Percentiles rank a stretch among this genome's conserved stretches.
These are phyloP conservation scores for Ceratocystis albifundus DNA, from an alignment of 2,329 filamentous ascomycete species.

Conservation along the genomic window DNA sequence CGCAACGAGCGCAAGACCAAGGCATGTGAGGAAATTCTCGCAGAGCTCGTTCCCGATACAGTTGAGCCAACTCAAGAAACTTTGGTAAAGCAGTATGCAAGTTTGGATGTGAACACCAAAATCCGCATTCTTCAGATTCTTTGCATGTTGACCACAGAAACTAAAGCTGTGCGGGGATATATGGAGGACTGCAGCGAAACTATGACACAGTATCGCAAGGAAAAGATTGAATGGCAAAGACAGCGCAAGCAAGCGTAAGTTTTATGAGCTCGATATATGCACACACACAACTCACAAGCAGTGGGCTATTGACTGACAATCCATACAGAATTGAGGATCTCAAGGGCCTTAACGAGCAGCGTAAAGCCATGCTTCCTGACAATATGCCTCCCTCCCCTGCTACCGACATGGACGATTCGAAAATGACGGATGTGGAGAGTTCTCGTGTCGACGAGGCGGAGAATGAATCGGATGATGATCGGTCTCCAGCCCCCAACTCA, in stretches of 20 bases:
- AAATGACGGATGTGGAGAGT: conserved; percentile 54
- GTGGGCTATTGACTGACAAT: conserved; percentile 30
- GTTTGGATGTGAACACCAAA: conserved; percentile 71
- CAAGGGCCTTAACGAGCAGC: conserved; percentile 57
- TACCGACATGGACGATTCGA: conserved; percentile 45
- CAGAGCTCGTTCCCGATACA: conserved; percentile 68
- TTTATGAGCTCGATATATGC: not conserved
- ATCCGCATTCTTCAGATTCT: conserved; percentile 73
- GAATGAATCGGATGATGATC: conserved; percentile 60
- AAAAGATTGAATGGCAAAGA: conserved; percentile 86
- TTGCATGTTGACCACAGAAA: conserved; percentile 74
- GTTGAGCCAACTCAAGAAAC: conserved; percentile 64
- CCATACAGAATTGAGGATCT: conserved; percentile 54
- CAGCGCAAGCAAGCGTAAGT: conserved; percentile 56
- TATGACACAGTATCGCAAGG: conserved; percentile 90
- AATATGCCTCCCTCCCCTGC: conserved; percentile 55
- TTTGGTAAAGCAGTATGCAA: conserved; percentile 58
- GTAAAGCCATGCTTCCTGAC: conserved; percentile 61
- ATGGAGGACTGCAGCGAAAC: conserved; percentile 86
- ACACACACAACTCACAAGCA: not conserved
- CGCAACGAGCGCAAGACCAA: conserved; percentile 57
- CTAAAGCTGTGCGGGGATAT: conserved; percentile 73
- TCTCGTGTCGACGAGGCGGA: conserved; percentile 36
- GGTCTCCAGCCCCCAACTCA: conserved; percentile 30
- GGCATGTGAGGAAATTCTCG: conserved; percentile 67